Percentiles rank a stretch among this genome's conserved stretches.
Conservation (phyloP, 1,284 basidiomycete species). For the Chondrostereum purpureum region DNA sequence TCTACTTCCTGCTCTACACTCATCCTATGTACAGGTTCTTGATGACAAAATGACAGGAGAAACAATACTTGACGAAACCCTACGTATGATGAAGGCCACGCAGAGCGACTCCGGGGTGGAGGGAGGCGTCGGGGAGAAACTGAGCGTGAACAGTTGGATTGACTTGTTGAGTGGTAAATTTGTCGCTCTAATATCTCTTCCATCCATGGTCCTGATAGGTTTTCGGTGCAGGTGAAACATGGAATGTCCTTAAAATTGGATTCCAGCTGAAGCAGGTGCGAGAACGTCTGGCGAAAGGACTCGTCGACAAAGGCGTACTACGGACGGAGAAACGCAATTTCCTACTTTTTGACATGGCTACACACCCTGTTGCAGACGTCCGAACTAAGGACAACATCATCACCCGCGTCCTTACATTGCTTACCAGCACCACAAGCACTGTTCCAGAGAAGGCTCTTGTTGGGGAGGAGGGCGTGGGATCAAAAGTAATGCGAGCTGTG, state of each 20-base stretch:
- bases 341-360: slow-evolving; percentile 97
- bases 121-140: slow-evolving; percentile 44
- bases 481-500: slow-evolving; percentile 74
- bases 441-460: slow-evolving; percentile 63
- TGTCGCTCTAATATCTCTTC: no score
- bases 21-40: slow-evolving; percentile 43
- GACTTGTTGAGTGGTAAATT: slow-evolving; percentile 84
- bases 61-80: slow-evolving; percentile 91
- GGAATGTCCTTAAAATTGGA: slow-evolving; percentile 98
- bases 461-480: slow-evolving; percentile 73
- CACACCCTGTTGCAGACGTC: slow-evolving; percentile 89
- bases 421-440: slow-evolving; percentile 81
- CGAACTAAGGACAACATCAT: slow-evolving; percentile 84
- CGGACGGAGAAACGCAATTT: slow-evolving; percentile 97
- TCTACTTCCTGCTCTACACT: neutral
- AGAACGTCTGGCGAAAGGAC: slow-evolving; percentile 92
- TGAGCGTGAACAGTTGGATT: slow-evolving; percentile 90
- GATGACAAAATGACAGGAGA: slow-evolving; percentile 90
- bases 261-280: slow-evolving; percentile 97
- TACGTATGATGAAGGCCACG: slow-evolving; percentile 86
- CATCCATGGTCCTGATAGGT: neutral
- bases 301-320: slow-evolving; percentile 96
- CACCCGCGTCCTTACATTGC: slow-evolving; percentile 65
- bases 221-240: slow-evolving; percentile 77
- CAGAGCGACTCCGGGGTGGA: slow-evolving; percentile 26